Percentiles rank a stretch among this genome's conserved stretches.
Conservation (phyloP, 345 rosid species). For the Gossypium thurberi region DNA sequence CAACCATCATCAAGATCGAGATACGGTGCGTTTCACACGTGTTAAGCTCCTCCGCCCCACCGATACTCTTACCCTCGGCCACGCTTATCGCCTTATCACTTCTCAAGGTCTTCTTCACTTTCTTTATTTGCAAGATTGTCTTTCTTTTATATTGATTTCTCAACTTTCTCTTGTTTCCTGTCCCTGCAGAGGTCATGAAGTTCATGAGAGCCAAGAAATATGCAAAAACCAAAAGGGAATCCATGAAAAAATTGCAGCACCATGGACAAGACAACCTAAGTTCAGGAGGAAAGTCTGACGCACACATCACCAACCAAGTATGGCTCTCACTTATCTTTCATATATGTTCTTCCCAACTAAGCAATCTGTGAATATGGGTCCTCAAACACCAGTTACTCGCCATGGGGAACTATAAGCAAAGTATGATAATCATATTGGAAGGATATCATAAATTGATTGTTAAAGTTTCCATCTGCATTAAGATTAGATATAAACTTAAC, state of each 20-base stretch:
- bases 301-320: constrained; percentile 24
- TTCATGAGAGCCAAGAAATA: constrained; percentile 70
- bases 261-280: constrained; percentile 23
- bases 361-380: background rate
- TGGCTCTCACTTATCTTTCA: background rate
- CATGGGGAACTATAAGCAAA: background rate
- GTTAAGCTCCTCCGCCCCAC: constrained; percentile 88
- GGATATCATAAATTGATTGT: background rate
- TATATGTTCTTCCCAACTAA: background rate
- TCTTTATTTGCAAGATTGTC: background rate
- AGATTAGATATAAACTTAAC: background rate
- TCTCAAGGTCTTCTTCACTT: constrained; percentile 57
- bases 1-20: constrained; percentile 12
- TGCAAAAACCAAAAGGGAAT: constrained; percentile 57
- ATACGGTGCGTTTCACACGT: constrained; percentile 58
- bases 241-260: constrained; percentile 33
- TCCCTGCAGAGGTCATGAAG: constrained; percentile 69
- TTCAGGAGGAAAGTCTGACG: constrained; percentile 16
- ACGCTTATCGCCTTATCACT: constrained; percentile 89
- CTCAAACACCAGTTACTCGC: constrained; percentile 3
- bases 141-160: background rate
- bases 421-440: background rate
- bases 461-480: background rate
- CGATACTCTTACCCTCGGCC: constrained; percentile 84
- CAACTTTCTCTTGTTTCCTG: background rate